phyloP scores from a whole-genome alignment of 2,329 filamentous ascomycete genomes.

The Diaporthe capsici region DNA sequence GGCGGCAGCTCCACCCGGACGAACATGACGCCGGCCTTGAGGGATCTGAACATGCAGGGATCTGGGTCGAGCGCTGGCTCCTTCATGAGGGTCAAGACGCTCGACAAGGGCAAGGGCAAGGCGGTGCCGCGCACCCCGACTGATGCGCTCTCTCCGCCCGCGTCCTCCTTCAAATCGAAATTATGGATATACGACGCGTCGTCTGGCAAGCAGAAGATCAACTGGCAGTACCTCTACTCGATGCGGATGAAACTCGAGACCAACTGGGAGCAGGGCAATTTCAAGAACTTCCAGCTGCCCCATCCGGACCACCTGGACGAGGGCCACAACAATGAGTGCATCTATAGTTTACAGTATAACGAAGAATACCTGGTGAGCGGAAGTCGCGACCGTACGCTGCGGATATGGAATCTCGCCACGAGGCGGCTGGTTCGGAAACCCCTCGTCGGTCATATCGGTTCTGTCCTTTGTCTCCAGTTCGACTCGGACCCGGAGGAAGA shows the following conservation, averaged over 20 bases:
- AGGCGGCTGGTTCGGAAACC: slow-evolving; percentile 82
- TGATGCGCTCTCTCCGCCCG: slow-evolving; percentile 17
- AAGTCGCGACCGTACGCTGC: slow-evolving; percentile 88
- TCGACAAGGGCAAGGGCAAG: slow-evolving; percentile 54
- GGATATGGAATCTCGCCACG: slow-evolving; percentile 91
- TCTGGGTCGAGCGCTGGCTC: slow-evolving; percentile 49
- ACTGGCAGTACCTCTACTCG: slow-evolving; percentile 95
- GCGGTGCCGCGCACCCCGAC: slow-evolving; percentile 38
- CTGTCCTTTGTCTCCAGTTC: slow-evolving; percentile 95
- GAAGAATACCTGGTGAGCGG: slow-evolving; percentile 91
- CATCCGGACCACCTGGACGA: slow-evolving; percentile 85
- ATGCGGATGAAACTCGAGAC: slow-evolving; percentile 87
- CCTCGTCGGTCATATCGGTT: slow-evolving; percentile 83
- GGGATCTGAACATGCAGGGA: slow-evolving; percentile 53
- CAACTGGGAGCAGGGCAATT: slow-evolving; percentile 91
- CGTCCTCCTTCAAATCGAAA: slow-evolving; percentile 53
- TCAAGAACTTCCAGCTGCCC: slow-evolving; percentile 89
- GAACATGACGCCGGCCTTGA: slow-evolving; percentile 46
- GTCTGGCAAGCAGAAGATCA: slow-evolving; percentile 74
- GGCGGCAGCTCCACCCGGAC: slow-evolving; percentile 45
- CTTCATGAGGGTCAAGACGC: slow-evolving; percentile 48
- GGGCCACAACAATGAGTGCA: slow-evolving; percentile 85
- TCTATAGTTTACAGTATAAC: slow-evolving; percentile 94
- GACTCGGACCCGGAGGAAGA: slow-evolving; percentile 90
- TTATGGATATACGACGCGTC: slow-evolving; percentile 66